Conservation (phyloP, 164 flowering plant species). For the Kalanchoe fedtschenkoi region DNA sequence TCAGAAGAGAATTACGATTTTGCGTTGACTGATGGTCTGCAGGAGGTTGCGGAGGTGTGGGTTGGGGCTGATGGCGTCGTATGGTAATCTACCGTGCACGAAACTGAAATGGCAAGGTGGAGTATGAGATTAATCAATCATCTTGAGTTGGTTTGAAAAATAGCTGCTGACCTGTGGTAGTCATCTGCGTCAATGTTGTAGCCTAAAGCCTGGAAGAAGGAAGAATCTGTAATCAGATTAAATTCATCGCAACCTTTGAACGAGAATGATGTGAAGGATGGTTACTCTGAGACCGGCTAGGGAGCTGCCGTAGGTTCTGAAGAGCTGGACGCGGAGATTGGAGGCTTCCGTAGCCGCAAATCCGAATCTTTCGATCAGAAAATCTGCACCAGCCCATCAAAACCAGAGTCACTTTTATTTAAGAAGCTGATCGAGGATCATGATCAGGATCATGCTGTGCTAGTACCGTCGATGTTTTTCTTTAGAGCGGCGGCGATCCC, state of each 20-base stretch:
- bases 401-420: not conserved
- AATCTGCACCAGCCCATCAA: conserved; percentile 33
- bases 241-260: not conserved
- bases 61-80: conserved; percentile 58
- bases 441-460: no score
- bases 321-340: conserved; percentile 51
- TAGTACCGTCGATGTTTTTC: conserved; percentile 78
- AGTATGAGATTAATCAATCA: not conserved
- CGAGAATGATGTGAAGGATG: not conserved
- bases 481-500: conserved; percentile 53
- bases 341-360: conserved; percentile 44
- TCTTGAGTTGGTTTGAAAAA: not conserved
- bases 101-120: conserved; percentile 24
- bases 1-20: conserved; percentile 35
- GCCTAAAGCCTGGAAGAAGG: conserved; percentile 36
- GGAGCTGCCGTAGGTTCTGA: conserved; percentile 75
- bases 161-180: conserved; percentile 41
- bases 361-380: conserved; percentile 63
- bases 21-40: conserved; percentile 51
- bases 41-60: conserved; percentile 45
- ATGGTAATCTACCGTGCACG: conserved; percentile 94
- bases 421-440: not conserved
- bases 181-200: conserved; percentile 46
- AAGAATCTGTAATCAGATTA: not conserved
- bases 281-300: conserved; percentile 89